A percentile compares a stretch with the other conserved stretches of the same genome.
phyloP scores from a whole-genome alignment of 345 rosid species.

The Syzygium aqueum region DNA sequence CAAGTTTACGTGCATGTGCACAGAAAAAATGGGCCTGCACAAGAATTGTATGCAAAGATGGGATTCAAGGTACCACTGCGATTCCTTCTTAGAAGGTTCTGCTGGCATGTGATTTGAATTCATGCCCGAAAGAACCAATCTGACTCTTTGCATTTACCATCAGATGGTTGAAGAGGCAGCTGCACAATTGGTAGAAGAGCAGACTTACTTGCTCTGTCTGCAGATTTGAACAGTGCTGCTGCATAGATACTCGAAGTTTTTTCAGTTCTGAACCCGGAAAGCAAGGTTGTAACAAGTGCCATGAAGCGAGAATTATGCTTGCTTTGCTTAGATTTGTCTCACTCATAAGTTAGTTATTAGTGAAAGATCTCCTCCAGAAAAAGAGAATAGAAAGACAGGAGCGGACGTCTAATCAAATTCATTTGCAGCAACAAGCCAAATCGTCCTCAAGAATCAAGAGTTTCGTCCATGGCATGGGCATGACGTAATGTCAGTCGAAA shows the following conservation, averaged over 20 bases:
- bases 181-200: slow-evolving; percentile 29
- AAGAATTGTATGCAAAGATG: slow-evolving; percentile 47
- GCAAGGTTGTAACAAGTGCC: not conserved
- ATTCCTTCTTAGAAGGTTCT: not conserved
- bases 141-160: not conserved
- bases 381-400: not conserved
- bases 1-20: slow-evolving; percentile 66
- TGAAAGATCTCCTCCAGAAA: not conserved
- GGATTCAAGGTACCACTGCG: slow-evolving; percentile 59
- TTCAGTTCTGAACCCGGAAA: not conserved
- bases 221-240: slow-evolving; percentile 5
- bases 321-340: not conserved
- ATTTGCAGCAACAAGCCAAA: not conserved
- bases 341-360: not conserved
- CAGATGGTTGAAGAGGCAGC: slow-evolving; percentile 62
- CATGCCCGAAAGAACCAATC: slow-evolving; percentile 1
- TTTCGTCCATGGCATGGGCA: not conserved
- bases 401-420: not conserved
- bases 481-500: not conserved
- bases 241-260: not conserved
- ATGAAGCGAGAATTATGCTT: not conserved
- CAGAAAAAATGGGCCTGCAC: slow-evolving; percentile 55
- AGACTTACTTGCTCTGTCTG: slow-evolving; percentile 53
- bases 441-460: not conserved
- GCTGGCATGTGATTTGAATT: not conserved